phyloP scores from a whole-genome alignment of 2,329 filamentous ascomycete genomes.

The Penicillium sp. region DNA sequence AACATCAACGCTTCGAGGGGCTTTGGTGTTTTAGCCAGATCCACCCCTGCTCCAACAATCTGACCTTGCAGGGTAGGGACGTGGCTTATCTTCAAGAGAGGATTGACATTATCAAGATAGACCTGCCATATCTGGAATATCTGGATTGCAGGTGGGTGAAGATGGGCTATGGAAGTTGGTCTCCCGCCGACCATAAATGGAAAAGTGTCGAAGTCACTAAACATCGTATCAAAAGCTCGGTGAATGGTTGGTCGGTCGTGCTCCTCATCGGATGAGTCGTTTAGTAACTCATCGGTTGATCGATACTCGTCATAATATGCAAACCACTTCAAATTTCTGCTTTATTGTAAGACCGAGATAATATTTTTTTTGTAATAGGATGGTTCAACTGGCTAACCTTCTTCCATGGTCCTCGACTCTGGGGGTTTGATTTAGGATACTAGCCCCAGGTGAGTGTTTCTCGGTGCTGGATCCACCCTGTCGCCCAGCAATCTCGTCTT shows the following conservation, averaged over 20 bases:
- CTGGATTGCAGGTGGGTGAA: slow-evolving; percentile 20
- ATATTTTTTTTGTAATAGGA: background rate
- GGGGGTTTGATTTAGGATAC: background rate
- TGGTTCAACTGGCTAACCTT: background rate
- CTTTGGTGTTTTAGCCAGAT: slow-evolving; percentile 52
- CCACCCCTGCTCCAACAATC: slow-evolving; percentile 63
- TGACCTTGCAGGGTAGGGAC: slow-evolving; percentile 65
- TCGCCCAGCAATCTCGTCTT: background rate
- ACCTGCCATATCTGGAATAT: slow-evolving; percentile 27
- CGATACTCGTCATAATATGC: slow-evolving; percentile 47
- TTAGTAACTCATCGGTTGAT: slow-evolving; percentile 53
- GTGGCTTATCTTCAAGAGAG: slow-evolving; percentile 68
- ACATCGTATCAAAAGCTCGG: slow-evolving; percentile 64
- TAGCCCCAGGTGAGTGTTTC: background rate
- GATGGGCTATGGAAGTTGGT: slow-evolving; percentile 5
- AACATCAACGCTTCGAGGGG: slow-evolving; percentile 44
- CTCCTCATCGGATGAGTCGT: slow-evolving; percentile 62
- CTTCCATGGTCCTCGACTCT: background rate
- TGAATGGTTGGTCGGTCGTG: slow-evolving; percentile 60
- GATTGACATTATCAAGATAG: slow-evolving; percentile 35
- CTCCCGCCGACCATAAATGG: slow-evolving; percentile 59
- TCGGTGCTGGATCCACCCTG: background rate
- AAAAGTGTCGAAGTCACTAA: slow-evolving; percentile 60
- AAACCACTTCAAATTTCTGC: slow-evolving; percentile 17
- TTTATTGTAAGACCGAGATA: background rate